A percentile compares a stretch with the other conserved stretches of the same genome.
phyloP scores from a whole-genome alignment of 1,284 basidiomycete genomes.

The Ustilago bromivora region DNA sequence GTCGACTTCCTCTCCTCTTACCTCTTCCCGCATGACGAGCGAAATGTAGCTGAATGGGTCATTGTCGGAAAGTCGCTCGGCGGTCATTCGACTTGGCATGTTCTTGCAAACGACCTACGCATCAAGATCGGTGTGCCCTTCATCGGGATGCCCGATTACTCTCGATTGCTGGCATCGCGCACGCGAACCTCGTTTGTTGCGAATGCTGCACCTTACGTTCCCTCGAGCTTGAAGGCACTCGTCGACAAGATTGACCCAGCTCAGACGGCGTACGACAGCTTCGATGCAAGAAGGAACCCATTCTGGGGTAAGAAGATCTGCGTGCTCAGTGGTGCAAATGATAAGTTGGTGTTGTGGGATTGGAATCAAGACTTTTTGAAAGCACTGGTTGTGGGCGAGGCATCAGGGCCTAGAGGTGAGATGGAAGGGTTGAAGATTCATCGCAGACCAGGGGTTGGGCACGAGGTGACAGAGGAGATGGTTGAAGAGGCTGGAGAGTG shows the following conservation, averaged over 20 bases:
- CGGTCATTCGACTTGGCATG: conserved; percentile 82
- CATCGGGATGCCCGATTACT: conserved; percentile 82
- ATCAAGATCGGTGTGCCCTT: conserved; percentile 79
- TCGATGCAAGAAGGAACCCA: conserved; percentile 41
- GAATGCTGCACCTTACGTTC: conserved; percentile 63
- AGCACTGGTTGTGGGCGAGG: conserved; percentile 55
- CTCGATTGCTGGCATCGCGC: conserved; percentile 55
- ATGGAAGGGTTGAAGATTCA: conserved; percentile 54
- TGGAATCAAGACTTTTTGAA: conserved; percentile 64
- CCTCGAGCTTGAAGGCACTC: conserved; percentile 54
- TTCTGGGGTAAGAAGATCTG: conserved; percentile 68
- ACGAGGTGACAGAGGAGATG: conserved; percentile 62
- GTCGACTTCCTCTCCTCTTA: conserved; percentile 84
- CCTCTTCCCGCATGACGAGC: conserved; percentile 80
- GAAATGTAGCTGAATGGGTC: conserved; percentile 78
- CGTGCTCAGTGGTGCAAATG: conserved; percentile 59
- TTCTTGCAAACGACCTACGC: conserved; percentile 76
- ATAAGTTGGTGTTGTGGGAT: conserved; percentile 62
- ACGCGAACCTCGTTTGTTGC: conserved; percentile 57
- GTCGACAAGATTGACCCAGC: conserved; percentile 62
- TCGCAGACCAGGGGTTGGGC: conserved; percentile 50
- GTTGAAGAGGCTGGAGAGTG: conserved; percentile 62
- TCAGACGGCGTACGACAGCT: conserved; percentile 44
- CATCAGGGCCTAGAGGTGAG: conserved; percentile 28
- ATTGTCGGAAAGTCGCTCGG: conserved; percentile 80